These are phyloP conservation scores for Umbelopsis vinacea DNA, from an alignment of 192 early-diverging fungal genomes.

Conservation along the genomic window DNA sequence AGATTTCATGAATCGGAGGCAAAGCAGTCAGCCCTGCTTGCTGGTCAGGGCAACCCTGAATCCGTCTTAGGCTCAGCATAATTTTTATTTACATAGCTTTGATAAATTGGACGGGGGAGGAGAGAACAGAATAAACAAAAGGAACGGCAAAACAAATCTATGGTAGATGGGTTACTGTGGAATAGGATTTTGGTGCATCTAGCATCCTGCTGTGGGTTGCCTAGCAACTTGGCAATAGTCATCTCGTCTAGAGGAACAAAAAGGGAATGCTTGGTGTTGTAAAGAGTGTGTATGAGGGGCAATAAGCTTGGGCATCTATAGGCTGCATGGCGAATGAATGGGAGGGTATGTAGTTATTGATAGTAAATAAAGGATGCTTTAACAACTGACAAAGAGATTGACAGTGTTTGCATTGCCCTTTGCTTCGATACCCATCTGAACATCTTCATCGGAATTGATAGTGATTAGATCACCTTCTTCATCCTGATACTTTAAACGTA, in stretches of 20 bases:
- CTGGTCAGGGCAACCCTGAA: too few species aligned
- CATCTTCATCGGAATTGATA: slow-evolving; percentile 88
- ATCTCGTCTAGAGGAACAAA: slow-evolving; percentile 10
- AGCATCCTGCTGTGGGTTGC: slow-evolving; percentile 16
- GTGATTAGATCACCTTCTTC: slow-evolving; percentile 90
- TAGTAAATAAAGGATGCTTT: neutral
- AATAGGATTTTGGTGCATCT: slow-evolving; percentile 9
- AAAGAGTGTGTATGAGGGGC: neutral
- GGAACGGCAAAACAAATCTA: neutral
- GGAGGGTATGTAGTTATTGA: neutral
- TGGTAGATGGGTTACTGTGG: neutral
- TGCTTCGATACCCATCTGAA: slow-evolving; percentile 88
- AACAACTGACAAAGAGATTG: slow-evolving; percentile 60
- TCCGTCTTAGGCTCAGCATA: too few species aligned
- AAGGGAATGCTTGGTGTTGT: neutral
- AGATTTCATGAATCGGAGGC: too few species aligned
- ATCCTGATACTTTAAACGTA: slow-evolving; percentile 86
- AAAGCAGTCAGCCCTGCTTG: too few species aligned
- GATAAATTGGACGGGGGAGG: too few species aligned
- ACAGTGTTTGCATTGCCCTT: slow-evolving; percentile 47
- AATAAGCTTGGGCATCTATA: neutral
- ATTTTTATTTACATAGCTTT: too few species aligned
- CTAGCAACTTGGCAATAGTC: neutral
- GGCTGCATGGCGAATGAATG: neutral
- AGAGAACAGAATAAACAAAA: neutral